Evolutionary conservation across 805 yeast species (phyloP).

Genomic region (Lachancea dasiensis): DNA sequence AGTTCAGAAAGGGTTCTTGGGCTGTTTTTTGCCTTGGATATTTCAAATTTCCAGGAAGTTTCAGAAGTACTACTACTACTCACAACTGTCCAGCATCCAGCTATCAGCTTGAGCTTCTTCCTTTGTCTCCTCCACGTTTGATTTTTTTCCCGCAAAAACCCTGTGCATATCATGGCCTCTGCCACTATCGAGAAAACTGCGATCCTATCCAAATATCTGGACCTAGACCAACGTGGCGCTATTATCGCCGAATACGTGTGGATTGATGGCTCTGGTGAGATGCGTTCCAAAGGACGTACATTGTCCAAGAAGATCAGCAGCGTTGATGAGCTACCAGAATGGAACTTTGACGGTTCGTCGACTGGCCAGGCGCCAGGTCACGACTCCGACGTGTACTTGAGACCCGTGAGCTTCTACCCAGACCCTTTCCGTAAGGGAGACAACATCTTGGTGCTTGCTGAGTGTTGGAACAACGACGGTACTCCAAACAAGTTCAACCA

Average conservation of each 20-base stretch:
- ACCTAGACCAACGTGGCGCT: constrained; percentile 77
- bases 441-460: constrained; percentile 89
- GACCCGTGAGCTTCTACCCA: constrained; percentile 92
- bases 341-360: constrained; percentile 99
- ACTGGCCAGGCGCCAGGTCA: constrained; percentile 98
- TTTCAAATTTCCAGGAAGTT: no score
- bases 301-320: constrained; percentile 59
- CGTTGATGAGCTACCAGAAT: constrained; percentile 88
- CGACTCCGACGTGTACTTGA: constrained; percentile 89
- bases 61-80: no score
- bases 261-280: constrained; percentile 88
- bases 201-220: constrained; percentile 75
- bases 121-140: neutral
- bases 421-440: constrained; percentile 99
- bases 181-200: constrained; percentile 51
- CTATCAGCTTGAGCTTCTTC: no score
- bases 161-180: neutral
- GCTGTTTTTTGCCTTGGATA: neutral
- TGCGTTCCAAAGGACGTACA: constrained; percentile 94
- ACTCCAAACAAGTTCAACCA: constrained; percentile 98
- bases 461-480: constrained; percentile 98
- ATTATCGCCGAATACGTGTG: constrained; percentile 95
- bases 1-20: neutral
- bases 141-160: no score
- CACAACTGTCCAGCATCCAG: no score